Evolutionary conservation across 371 early-diverging fungal genomes (phyloP).

Genomic region (Chytridium lagenaria): DNA sequence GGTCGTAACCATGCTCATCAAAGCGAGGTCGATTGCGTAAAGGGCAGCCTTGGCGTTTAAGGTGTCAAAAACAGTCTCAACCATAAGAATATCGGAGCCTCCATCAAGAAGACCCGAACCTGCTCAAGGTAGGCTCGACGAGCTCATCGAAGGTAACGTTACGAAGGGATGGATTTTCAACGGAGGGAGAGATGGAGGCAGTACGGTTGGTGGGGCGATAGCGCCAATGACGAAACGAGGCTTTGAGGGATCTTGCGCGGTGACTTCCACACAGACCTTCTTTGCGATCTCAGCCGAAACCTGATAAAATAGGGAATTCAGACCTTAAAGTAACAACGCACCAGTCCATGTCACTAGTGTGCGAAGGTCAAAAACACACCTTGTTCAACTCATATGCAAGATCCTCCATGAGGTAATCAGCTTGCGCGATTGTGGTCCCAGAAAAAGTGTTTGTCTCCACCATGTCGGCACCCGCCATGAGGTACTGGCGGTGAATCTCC

Average conservation of each 20-base stretch:
- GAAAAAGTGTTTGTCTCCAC: slow-evolving; percentile 95
- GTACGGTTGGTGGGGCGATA: slow-evolving; percentile 93
- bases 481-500: slow-evolving; percentile 84
- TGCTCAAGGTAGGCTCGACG: slow-evolving; percentile 86
- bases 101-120: slow-evolving; percentile 90
- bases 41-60: slow-evolving; percentile 93
- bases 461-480: slow-evolving; percentile 91
- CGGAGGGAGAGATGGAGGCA: slow-evolving; percentile 93
- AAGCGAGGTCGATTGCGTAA: slow-evolving; percentile 87
- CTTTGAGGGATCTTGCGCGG: slow-evolving; percentile 40
- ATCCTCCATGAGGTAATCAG: slow-evolving; percentile 84
- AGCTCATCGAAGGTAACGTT: slow-evolving; percentile 94
- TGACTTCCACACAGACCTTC: slow-evolving; percentile 76
- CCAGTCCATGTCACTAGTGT: background rate
- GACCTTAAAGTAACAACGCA: background rate
- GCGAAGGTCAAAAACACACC: slow-evolving; percentile 40
- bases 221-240: slow-evolving; percentile 72
- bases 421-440: slow-evolving; percentile 87
- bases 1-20: slow-evolving; percentile 75
- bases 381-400: slow-evolving; percentile 90
- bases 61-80: slow-evolving; percentile 96
- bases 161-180: slow-evolving; percentile 91
- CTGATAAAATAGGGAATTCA: slow-evolving; percentile 29
- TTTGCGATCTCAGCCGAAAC: slow-evolving; percentile 84
- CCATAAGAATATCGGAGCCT: slow-evolving; percentile 86